Evolutionary conservation across 768 basidiomycete species (phyloP), one percentile per base, ranked within the genome.

Genomic region (Scleroderma citrinum): DNA sequence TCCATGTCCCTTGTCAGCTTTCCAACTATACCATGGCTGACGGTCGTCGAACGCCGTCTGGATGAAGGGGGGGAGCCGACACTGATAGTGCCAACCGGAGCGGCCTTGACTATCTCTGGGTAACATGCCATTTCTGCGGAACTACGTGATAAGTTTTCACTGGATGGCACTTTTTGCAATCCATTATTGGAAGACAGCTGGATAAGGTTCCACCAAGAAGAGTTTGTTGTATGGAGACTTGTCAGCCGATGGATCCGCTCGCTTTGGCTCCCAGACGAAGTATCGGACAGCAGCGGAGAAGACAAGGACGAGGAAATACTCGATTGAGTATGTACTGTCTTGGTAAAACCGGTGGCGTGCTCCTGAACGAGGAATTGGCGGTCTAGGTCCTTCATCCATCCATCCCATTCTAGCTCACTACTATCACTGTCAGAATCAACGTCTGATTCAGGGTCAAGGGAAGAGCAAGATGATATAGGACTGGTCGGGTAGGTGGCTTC

Each of bases 341-440:
- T 38, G 8, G 49, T 34, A 37, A 13, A 20, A 11, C 14, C 17
- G 30, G 40, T 48, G 12, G 52, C 43, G 17, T 34, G 51, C 10
- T 49, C 59, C 47, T 47, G 55, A n/a, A 57, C 52, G 16, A 45
- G 52, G 49, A 50, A 29, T 55, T 73, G 73, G 19, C 75, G 67
- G 36, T 71, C 66, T 38, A 84, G 48, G 67, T 83, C 83, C 5
- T 75, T 75, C 58, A 74, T 68, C 84, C 84, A 87, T 1, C 77
- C 80, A 4, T 76, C 70, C 84, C 84, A 87, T 58, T 87, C 84
- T 19, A 68, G 66, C 60, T 85, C 84, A 55, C 71, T 76, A 21
- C 75, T 70, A 6, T 65, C 70, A 5, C 66, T 68, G n/a, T 54
- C 62, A 23, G 71, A 74, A 26, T 69, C 75, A 38, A 70, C 70